Evolutionary conservation across 2,329 filamentous ascomycete species (phyloP).

Genomic region (Calonectria fujianensis): DNA sequence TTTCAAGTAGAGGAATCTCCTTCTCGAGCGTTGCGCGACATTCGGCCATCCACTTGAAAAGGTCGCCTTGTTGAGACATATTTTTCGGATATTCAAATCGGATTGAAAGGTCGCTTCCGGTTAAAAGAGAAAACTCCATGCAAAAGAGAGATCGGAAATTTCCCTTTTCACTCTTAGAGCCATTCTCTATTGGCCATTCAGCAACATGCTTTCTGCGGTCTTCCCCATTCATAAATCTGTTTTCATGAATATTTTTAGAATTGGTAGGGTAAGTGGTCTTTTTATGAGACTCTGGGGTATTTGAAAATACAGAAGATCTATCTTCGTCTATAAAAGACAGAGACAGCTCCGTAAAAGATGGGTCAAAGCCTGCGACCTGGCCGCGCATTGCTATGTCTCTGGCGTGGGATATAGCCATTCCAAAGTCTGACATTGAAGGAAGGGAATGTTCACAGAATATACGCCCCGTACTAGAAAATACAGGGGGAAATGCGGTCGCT

Average conservation of each 20-base stretch:
- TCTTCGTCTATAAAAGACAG: neutral
- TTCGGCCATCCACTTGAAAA: constrained; percentile 2
- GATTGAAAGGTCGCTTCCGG: neutral
- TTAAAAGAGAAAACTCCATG: neutral
- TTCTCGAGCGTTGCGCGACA: constrained; percentile 11
- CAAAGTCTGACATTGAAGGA: neutral
- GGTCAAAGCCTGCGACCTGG: neutral
- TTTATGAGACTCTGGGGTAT: neutral
- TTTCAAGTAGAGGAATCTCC: neutral
- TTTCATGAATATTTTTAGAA: neutral
- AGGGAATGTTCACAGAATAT: neutral
- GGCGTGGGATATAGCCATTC: constrained; percentile 1
- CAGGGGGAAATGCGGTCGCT: neutral
- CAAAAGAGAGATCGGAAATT: neutral
- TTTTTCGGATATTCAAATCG: constrained; percentile 8
- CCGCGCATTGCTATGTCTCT: constrained; percentile 4
- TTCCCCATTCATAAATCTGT: neutral
- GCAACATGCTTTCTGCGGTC: neutral
- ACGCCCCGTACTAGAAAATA: neutral
- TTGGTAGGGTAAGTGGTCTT: neutral
- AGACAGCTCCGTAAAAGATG: constrained; percentile 2
- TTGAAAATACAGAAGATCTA: neutral
- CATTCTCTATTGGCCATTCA: neutral
- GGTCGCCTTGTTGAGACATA: neutral
- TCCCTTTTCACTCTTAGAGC: too few species aligned